Conservation (phyloP, 306 rosid species). For the Quercus engelmannii region DNA sequence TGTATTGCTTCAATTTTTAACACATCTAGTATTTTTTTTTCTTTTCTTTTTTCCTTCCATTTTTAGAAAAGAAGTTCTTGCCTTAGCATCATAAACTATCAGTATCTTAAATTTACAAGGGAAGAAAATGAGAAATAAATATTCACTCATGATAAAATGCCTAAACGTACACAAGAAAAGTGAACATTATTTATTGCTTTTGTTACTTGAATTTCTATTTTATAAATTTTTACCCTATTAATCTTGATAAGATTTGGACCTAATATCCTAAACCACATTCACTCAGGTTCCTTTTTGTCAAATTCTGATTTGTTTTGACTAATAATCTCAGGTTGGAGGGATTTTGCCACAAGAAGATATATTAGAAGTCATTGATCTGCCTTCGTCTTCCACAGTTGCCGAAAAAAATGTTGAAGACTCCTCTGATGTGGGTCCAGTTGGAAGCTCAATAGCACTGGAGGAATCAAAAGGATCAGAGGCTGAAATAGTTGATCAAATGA, state of each 20-base stretch:
- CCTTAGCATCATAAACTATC: not conserved
- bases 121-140: not conserved
- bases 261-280: not conserved
- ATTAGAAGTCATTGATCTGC: not conserved
- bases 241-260: not conserved
- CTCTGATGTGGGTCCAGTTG: slow-evolving; percentile 12
- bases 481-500: not conserved
- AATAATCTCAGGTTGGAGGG: not conserved
- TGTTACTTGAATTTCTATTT: not conserved
- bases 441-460: slow-evolving; percentile 8
- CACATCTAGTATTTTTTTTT: not conserved
- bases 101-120: not conserved
- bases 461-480: slow-evolving; percentile 16
- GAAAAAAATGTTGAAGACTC: slow-evolving; percentile 8
- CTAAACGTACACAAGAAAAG: not conserved
- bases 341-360: slow-evolving; percentile 13
- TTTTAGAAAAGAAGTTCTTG: not conserved
- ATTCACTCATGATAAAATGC: not conserved
- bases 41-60: not conserved
- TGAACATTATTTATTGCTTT: not conserved
- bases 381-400: not conserved
- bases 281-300: not conserved
- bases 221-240: not conserved
- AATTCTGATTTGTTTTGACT: not conserved
- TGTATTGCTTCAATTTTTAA: not conserved